Evolutionary conservation across 805 yeast genomes (phyloP).

Genomic region (Myxozyma neglecta): DNA sequence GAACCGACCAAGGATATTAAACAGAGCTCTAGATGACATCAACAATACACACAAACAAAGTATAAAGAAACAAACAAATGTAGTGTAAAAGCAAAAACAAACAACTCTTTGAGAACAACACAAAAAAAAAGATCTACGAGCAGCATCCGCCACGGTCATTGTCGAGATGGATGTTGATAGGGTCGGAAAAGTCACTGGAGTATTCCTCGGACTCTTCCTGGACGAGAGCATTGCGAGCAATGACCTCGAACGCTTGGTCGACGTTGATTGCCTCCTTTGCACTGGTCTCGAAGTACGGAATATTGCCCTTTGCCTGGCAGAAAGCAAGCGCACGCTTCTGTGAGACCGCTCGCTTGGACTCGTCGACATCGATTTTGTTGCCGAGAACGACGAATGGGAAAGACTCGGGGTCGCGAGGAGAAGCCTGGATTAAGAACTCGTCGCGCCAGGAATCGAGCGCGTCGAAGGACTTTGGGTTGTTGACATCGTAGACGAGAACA

Average conservation of each 20-base stretch:
- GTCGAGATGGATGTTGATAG: slow-evolving; percentile 90
- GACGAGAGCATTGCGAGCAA: slow-evolving; percentile 91
- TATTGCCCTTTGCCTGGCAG: slow-evolving; percentile 66
- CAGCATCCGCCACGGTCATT: slow-evolving; percentile 69
- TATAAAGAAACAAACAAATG: background rate
- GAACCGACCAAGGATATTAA: background rate
- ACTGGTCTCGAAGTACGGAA: slow-evolving; percentile 95
- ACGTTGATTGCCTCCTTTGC: slow-evolving; percentile 96
- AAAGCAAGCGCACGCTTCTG: slow-evolving; percentile 60
- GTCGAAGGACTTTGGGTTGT: slow-evolving; percentile 90
- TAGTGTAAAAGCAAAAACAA: background rate
- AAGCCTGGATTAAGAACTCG: slow-evolving; percentile 90
- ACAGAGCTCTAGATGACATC: background rate
- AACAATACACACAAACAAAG: background rate
- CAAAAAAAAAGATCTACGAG: background rate
- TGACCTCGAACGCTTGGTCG: slow-evolving; percentile 88
- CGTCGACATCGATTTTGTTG: slow-evolving; percentile 93
- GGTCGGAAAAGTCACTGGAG: slow-evolving; percentile 92
- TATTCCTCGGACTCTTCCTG: slow-evolving; percentile 92
- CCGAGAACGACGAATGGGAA: slow-evolving; percentile 96
- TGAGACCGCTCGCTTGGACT: slow-evolving; percentile 72
- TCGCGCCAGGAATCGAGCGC: slow-evolving; percentile 90
- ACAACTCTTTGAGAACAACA: background rate
- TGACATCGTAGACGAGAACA: slow-evolving; percentile 92
- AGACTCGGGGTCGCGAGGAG: slow-evolving; percentile 87